Evolutionary conservation across 371 early-diverging fungal species (phyloP).

Genomic region (Mortierella sp.): DNA sequence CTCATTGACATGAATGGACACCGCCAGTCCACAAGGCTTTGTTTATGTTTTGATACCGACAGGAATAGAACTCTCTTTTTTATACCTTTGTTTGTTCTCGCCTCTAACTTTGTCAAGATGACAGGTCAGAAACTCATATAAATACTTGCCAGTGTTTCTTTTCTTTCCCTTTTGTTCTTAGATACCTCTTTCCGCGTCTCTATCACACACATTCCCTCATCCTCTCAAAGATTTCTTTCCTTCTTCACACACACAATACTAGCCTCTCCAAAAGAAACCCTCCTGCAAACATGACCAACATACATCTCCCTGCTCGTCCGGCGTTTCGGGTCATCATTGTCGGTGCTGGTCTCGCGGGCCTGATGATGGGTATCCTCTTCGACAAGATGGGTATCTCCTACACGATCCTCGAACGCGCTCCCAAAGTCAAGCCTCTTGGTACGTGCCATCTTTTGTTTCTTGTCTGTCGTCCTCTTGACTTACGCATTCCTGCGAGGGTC

Average conservation of each 20-base stretch:
- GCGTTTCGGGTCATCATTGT: conserved; percentile 14
- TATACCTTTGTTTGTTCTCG: neutral
- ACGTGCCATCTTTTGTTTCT: neutral
- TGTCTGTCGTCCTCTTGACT: conserved; percentile 5
- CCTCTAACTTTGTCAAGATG: neutral
- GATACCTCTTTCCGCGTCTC: neutral
- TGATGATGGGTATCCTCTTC: conserved; percentile 22
- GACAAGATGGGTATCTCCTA: conserved; percentile 25
- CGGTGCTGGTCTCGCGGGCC: conserved; percentile 29
- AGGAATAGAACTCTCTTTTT: too few relatives aligned
- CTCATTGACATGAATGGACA: too few relatives aligned
- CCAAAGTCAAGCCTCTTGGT: conserved; percentile 29
- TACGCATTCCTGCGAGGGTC: too few relatives aligned
- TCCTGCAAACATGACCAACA: neutral
- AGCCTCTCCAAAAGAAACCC: neutral
- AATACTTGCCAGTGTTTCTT: neutral
- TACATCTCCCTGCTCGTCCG: conserved; percentile 3
- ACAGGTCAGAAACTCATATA: too few relatives aligned
- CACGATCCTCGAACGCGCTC: conserved; percentile 23
- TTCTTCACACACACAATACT: neutral
- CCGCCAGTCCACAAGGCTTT: too few relatives aligned
- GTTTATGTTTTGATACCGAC: too few relatives aligned
- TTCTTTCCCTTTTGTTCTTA: neutral
- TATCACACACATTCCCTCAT: neutral
- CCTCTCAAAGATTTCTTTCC: neutral